These are phyloP conservation scores for Penicillium robsamsonii DNA, from an alignment of 495 filamentous ascomycete genomes.

Conservation along the genomic window DNA sequence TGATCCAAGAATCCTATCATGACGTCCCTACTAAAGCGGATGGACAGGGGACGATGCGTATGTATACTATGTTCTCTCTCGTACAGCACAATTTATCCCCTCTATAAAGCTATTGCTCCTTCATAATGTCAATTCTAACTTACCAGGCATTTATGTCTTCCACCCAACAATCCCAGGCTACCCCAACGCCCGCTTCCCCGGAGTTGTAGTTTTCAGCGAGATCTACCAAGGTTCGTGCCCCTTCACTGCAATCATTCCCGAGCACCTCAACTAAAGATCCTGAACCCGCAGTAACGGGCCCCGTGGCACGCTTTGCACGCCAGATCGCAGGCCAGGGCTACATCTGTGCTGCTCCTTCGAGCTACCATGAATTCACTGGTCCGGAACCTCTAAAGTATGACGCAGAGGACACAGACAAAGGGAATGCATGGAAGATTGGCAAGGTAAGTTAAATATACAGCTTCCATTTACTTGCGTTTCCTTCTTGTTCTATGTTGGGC, in stretches of 20 bases:
- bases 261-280: not conserved
- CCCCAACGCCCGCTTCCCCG: slow-evolving; percentile 86
- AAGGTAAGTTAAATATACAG: slow-evolving; percentile 54
- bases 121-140: not conserved
- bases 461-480: not conserved
- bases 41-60: slow-evolving; percentile 63
- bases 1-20: slow-evolving; percentile 62
- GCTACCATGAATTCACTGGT: slow-evolving; percentile 89
- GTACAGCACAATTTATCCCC: not conserved
- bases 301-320: slow-evolving; percentile 84
- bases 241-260: not conserved
- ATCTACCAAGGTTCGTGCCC: slow-evolving; percentile 80
- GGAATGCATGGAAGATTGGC: slow-evolving; percentile 80
- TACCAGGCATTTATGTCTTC: slow-evolving; percentile 79
- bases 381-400: slow-evolving; percentile 85
- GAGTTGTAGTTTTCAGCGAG: slow-evolving; percentile 88
- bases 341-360: slow-evolving; percentile 86
- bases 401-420: slow-evolving; percentile 79
- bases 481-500: not conserved
- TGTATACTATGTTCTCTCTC: slow-evolving; percentile 12
- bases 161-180: slow-evolving; percentile 82
- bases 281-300: slow-evolving; percentile 70
- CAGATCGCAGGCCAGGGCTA: slow-evolving; percentile 94
- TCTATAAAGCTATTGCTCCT: not conserved
- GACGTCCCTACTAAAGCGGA: slow-evolving; percentile 67